Percentiles rank a stretch among this genome's conserved stretches.
These are phyloP conservation scores for Pseudogymnoascus destructans DNA, from an alignment of 2,329 filamentous ascomycete genomes.

Conservation along the genomic window DNA sequence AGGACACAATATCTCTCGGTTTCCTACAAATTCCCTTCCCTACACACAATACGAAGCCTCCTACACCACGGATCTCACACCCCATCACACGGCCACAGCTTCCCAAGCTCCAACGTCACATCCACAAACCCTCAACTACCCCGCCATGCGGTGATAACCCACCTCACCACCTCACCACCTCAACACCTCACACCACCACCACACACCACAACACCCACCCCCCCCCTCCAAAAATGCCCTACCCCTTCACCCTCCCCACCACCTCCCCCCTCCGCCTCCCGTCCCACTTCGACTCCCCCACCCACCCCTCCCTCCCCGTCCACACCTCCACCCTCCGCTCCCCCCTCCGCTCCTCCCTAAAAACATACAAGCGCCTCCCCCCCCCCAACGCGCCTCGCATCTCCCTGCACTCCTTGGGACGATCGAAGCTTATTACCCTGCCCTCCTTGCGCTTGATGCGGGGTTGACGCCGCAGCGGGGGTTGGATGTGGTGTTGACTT, in stretches of 20 bases:
- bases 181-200: background rate
- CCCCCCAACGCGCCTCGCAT: slow-evolving; percentile 52
- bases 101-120: background rate
- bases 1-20: background rate
- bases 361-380: slow-evolving; percentile 79
- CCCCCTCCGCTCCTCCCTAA: slow-evolving; percentile 69
- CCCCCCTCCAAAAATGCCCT: slow-evolving; percentile 53
- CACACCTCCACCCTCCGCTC: slow-evolving; percentile 72
- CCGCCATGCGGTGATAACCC: background rate
- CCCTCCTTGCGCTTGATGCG: slow-evolving; percentile 63
- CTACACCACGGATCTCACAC: background rate
- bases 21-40: background rate
- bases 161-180: background rate
- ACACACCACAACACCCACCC: slow-evolving; percentile 16
- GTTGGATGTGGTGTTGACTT: too few relatives aligned
- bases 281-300: slow-evolving; percentile 60
- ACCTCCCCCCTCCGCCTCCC: slow-evolving; percentile 80
- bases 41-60: background rate
- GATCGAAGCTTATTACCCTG: slow-evolving; percentile 68
- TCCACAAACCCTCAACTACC: background rate
- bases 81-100: background rate
- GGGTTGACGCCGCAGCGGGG: too few relatives aligned
- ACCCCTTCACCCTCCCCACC: slow-evolving; percentile 75
- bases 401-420: slow-evolving; percentile 56
- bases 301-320: slow-evolving; percentile 80